phyloP scores from a whole-genome alignment of 768 basidiomycete species.

The Hygrophoropsis aurantiaca region DNA sequence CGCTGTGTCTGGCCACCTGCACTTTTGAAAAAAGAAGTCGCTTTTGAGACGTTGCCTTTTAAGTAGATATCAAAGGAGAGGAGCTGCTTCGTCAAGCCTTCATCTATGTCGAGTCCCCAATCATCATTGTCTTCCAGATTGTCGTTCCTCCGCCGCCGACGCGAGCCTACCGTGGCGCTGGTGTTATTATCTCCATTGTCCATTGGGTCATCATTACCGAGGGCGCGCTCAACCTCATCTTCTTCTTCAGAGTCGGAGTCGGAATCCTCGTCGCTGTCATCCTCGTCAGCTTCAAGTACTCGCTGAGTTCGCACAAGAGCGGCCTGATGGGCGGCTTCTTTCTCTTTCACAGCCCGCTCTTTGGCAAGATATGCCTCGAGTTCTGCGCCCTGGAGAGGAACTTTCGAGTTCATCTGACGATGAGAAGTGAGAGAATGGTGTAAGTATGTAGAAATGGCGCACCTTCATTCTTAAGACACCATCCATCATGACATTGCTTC shows the following conservation, averaged over 20 bases:
- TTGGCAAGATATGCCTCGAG: constrained; percentile 77
- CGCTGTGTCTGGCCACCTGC: constrained; percentile 69
- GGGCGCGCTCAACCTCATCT: constrained; percentile 53
- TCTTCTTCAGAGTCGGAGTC: constrained; percentile 68
- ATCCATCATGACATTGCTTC: constrained; percentile 81
- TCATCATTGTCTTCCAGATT: constrained; percentile 54
- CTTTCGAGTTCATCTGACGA: constrained; percentile 79
- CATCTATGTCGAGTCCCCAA: constrained; percentile 77
- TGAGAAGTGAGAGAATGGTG: constrained; percentile 7
- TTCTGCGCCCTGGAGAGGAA: constrained; percentile 86
- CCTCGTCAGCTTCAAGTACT: constrained; percentile 93
- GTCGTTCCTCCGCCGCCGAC: constrained; percentile 43
- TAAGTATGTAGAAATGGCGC: constrained; percentile 14
- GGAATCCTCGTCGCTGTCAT: constrained; percentile 71
- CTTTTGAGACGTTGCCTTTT: constrained; percentile 90
- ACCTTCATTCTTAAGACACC: constrained; percentile 68
- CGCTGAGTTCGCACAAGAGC: constrained; percentile 79
- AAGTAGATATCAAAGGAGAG: constrained; percentile 95
- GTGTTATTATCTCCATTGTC: constrained; percentile 39
- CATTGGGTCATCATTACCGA: constrained; percentile 47
- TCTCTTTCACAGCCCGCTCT: constrained; percentile 76
- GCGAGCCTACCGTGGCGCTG: constrained; percentile 15
- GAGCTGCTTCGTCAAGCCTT: constrained; percentile 68
- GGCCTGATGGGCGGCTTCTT: constrained; percentile 84
- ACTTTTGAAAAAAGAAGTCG: constrained; percentile 85